phyloP scores from a whole-genome alignment of 2,329 filamentous ascomycete species.

The Hymenoscyphus infarciens region DNA sequence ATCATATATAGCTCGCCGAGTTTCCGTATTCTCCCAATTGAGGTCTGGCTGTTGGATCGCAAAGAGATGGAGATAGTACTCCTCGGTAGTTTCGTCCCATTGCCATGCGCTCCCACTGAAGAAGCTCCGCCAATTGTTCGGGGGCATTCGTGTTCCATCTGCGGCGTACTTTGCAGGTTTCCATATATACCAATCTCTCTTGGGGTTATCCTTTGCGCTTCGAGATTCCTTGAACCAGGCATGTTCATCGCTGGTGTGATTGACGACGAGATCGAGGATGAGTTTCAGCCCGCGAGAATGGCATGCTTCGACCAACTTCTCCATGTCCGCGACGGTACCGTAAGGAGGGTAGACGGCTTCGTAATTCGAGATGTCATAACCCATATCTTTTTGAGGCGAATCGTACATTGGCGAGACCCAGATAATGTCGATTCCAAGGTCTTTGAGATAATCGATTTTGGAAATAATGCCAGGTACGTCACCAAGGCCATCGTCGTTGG shows the following conservation, averaged over 20 bases:
- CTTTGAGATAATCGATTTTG: constrained; percentile 58
- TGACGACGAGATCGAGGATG: constrained; percentile 73
- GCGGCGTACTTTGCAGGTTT: constrained; percentile 49
- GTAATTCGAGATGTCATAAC: constrained; percentile 68
- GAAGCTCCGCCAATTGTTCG: constrained; percentile 69
- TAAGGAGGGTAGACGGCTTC: constrained; percentile 62
- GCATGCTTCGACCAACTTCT: constrained; percentile 55
- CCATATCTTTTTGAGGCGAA: constrained; percentile 64
- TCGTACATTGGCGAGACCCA: constrained; percentile 67
- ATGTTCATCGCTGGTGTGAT: constrained; percentile 71
- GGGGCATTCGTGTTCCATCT: constrained; percentile 61
- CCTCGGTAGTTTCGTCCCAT: constrained; percentile 66
- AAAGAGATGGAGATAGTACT: constrained; percentile 78
- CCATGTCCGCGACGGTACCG: constrained; percentile 63
- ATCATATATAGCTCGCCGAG: constrained; percentile 67
- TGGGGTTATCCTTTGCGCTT: constrained; percentile 46
- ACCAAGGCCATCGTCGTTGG: constrained; percentile 57
- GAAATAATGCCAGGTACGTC: constrained; percentile 59
- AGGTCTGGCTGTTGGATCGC: constrained; percentile 74
- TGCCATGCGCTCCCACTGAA: constrained; percentile 63
- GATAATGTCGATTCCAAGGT: constrained; percentile 59
- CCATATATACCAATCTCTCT: constrained; percentile 66
- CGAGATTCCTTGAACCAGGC: constrained; percentile 59
- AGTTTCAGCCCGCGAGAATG: constrained; percentile 64
- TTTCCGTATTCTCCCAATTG: constrained; percentile 75